Base-by-base conservation (phyloP, 2,329 filamentous ascomycete genomes). In the Alternaria metachromatica region DNA sequence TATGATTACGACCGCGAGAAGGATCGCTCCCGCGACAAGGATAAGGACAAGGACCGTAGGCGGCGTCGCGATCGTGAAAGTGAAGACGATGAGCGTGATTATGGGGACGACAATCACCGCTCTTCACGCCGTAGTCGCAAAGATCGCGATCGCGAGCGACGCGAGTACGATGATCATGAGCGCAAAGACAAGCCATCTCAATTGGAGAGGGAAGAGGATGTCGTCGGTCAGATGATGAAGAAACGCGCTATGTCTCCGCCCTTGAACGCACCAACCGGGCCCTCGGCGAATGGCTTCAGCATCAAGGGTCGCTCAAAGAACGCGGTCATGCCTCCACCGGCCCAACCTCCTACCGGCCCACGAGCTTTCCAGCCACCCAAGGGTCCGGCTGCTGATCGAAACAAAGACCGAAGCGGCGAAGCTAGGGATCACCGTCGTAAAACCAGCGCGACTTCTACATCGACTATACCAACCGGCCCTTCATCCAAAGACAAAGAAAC, bases 31-130 rank as follows among this genome's bases (percentile, higher is more conserved):
- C 73, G 75, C 12, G 77, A 78, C 13, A 79, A 78, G 56, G 77
- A 78, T 12, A 79, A 78, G 58, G 77, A 79, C 55, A 71, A 70
- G 51, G 77, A 83, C 18, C 84, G 85, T 30, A 84, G 83, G 62
- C 84, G 85, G 4, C 84, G 83, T 26, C 86, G 85, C 25, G 84
- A 85, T 51, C 84, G 84, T 21, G 79, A 74, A 25, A 70, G 48
- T 53, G 81, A 75, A 62, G 74, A 75, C 25, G 76, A 80, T 11
- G 73, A 80, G 10, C 71, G 71, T 26, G 76, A 78, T n/a, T 75
- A 78, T 53, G 77, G 78, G n/a, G 78, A 81, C 23, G 77, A 81
- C 26, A 73, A 75, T 63, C 64, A 80, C 64, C 78, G 84, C n/a
- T 81, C 80, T 13, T 80, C 79, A 15, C 78, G 79, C 23, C 76